Conservation (phyloP, 2,329 filamentous ascomycete species). For the Nemania serpens region DNA sequence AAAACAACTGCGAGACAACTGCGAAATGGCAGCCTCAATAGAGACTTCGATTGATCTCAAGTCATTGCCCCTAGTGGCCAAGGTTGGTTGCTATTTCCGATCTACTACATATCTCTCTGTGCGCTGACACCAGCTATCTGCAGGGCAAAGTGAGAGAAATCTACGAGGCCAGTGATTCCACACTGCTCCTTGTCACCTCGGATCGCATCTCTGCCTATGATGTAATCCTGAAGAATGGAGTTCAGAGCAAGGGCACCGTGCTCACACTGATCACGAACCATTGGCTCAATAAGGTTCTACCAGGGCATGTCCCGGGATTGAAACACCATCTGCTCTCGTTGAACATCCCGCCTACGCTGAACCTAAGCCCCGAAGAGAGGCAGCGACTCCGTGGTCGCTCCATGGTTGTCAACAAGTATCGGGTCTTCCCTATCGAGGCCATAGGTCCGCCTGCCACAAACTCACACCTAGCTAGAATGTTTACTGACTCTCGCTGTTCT, state of each 20-base stretch:
- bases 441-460: constrained; percentile 54
- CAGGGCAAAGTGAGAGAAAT: constrained; percentile 78
- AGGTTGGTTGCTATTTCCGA: constrained; percentile 13
- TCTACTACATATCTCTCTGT: not conserved
- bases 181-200: constrained; percentile 80
- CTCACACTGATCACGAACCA: constrained; percentile 54
- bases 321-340: constrained; percentile 57
- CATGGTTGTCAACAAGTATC: constrained; percentile 77
- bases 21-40: constrained; percentile 22
- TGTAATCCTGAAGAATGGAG: constrained; percentile 63
- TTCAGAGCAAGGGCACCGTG: constrained; percentile 58
- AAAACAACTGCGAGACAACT: not conserved
- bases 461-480: not conserved
- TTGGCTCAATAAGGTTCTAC: constrained; percentile 57
- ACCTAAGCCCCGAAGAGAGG: constrained; percentile 48
- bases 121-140: not conserved
- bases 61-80: constrained; percentile 27
- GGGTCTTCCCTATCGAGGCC: constrained; percentile 78
- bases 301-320: constrained; percentile 51
- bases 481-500: not conserved
- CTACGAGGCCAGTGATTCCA: constrained; percentile 71
- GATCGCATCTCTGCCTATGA: constrained; percentile 97
- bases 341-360: constrained; percentile 35
- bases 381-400: constrained; percentile 64
- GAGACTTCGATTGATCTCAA: constrained; percentile 24